Conservation (phyloP, 2,329 filamentous ascomycete species). For the Onygena corvina region DNA sequence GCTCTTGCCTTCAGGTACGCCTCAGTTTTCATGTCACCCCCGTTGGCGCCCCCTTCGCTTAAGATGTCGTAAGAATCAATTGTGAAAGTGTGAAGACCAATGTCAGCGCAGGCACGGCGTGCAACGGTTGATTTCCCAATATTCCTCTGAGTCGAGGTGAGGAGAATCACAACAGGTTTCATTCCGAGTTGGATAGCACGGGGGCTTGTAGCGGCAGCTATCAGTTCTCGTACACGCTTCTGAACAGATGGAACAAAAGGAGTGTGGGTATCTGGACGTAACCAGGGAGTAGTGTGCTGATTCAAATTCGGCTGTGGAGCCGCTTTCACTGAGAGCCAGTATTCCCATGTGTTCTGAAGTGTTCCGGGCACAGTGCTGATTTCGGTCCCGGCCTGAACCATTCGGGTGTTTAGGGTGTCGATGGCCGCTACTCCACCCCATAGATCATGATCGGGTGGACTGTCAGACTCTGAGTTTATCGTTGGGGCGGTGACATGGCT, state of each 20-base stretch:
- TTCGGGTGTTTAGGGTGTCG: conserved; percentile 73
- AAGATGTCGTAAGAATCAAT: conserved; percentile 91
- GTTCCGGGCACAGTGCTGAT: conserved; percentile 67
- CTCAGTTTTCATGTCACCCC: conserved; percentile 87
- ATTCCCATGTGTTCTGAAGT: conserved; percentile 69
- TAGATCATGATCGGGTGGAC: conserved; percentile 51
- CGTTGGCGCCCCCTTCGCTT: conserved; percentile 77
- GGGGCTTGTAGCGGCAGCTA: conserved; percentile 77
- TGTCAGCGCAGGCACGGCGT: conserved; percentile 65
- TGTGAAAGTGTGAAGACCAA: conserved; percentile 77
- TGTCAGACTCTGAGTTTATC: conserved; percentile 41
- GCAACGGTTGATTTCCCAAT: conserved; percentile 84
- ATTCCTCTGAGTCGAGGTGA: conserved; percentile 82
- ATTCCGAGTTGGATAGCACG: conserved; percentile 76
- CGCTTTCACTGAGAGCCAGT: conserved; percentile 70
- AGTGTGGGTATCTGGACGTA: conserved; percentile 29
- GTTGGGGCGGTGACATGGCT: conserved; percentile 52
- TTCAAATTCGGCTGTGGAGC: conserved; percentile 40
- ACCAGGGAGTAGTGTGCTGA: conserved; percentile 25
- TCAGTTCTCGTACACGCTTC: conserved; percentile 66
- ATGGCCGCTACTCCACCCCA: conserved; percentile 84
- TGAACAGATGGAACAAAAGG: conserved; percentile 44
- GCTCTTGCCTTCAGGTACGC: conserved; percentile 77
- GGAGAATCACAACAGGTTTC: conserved; percentile 73
- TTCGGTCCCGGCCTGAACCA: conserved; percentile 83